Evolutionary conservation across 202 grass and related monocot genomes (phyloP).

Genomic region (Panicum hallii): DNA sequence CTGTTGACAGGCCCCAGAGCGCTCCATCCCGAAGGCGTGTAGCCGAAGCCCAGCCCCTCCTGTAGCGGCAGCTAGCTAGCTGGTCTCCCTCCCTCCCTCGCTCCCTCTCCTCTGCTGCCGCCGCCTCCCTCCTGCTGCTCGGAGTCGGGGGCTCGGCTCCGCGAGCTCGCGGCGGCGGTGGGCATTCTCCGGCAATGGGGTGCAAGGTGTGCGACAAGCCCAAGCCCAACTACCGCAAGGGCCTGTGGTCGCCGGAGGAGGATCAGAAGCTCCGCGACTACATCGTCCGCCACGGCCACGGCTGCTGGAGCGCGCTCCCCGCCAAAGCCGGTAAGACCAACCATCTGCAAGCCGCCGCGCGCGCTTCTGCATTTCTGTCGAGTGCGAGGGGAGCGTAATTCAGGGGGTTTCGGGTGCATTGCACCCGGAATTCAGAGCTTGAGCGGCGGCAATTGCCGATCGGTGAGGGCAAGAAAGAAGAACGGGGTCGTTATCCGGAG

Average conservation of each 20-base stretch:
- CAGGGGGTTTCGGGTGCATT: constrained; percentile 21
- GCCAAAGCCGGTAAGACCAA: constrained; percentile 59
- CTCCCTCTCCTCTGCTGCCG: not conserved
- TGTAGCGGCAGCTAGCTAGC: constrained; percentile 17
- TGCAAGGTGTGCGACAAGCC: constrained; percentile 87
- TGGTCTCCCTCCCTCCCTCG: not conserved
- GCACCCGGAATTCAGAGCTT: not conserved
- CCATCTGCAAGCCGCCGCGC: not conserved
- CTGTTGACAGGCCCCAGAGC: constrained; percentile 42
- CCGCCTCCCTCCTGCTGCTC: not conserved
- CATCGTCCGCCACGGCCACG: constrained; percentile 61
- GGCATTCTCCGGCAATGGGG: constrained; percentile 58
- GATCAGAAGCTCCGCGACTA: constrained; percentile 71
- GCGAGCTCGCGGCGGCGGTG: not conserved
- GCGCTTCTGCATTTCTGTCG: constrained; percentile 12
- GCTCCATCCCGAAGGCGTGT: constrained; percentile 43
- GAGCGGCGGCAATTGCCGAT: not conserved
- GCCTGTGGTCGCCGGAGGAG: constrained; percentile 83
- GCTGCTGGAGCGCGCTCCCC: constrained; percentile 70
- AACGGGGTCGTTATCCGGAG: not conserved
- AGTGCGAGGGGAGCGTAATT: constrained; percentile 7
- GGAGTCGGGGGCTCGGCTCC: not conserved
- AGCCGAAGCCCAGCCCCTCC: constrained; percentile 32
- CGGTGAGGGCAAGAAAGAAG: not conserved
- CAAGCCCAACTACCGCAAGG: constrained; percentile 66